phyloP scores from a whole-genome alignment of 306 rosid genomes.

The Corylus avellana region DNA sequence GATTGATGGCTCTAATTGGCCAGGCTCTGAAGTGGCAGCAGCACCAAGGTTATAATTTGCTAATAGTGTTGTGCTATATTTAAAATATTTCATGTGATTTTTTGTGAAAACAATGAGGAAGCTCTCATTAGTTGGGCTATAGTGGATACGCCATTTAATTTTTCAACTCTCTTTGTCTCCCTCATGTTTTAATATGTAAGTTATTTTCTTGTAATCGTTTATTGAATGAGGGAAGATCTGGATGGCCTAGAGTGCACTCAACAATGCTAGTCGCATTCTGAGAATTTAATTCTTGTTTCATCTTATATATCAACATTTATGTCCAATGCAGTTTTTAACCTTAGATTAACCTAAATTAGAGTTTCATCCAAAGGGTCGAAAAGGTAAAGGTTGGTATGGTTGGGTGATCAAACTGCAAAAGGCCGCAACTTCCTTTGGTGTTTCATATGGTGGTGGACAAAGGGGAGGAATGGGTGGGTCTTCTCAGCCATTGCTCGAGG shows the following conservation, averaged over 20 bases:
- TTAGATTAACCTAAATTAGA: neutral
- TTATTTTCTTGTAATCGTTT: too few relatives aligned
- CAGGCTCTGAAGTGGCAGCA: slow-evolving; percentile 99
- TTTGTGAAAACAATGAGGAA: slow-evolving; percentile 1
- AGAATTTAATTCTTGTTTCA: too few relatives aligned
- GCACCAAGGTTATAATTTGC: slow-evolving; percentile 70
- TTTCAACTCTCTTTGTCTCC: neutral
- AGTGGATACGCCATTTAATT: neutral
- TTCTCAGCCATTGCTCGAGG: too few relatives aligned
- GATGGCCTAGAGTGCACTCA: neutral
- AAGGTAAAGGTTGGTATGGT: too few relatives aligned
- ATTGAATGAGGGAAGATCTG: neutral
- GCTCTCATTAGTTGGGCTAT: neutral
- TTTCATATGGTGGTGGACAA: too few relatives aligned
- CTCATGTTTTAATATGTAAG: neutral
- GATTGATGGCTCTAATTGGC: slow-evolving; percentile 94
- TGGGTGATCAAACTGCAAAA: too few relatives aligned
- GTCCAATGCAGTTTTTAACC: neutral
- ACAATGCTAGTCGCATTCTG: neutral
- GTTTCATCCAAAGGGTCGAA: too few relatives aligned
- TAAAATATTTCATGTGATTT: slow-evolving; percentile 1
- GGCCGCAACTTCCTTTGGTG: too few relatives aligned
- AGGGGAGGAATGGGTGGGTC: too few relatives aligned
- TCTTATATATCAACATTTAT: too few relatives aligned
- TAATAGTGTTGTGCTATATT: neutral